Conservation (phyloP, 805 yeast species). For the Candida dendrica region DNA sequence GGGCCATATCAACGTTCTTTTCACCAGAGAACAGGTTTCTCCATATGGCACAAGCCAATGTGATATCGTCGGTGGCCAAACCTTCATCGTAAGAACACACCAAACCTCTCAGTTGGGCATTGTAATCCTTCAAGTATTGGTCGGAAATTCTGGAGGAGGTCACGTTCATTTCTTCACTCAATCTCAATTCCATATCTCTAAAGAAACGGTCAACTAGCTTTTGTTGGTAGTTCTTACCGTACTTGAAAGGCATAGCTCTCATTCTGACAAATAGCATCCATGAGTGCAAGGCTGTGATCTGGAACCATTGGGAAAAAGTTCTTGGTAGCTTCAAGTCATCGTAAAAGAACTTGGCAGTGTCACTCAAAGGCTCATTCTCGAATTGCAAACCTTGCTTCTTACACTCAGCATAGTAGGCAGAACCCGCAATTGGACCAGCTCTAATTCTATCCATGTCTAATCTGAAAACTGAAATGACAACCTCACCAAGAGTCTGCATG, state of each 20-base stretch:
- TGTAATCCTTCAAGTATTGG: slow-evolving; percentile 82
- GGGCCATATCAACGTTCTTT: slow-evolving; percentile 70
- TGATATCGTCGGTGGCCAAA: slow-evolving; percentile 67
- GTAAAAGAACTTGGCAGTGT: slow-evolving; percentile 77
- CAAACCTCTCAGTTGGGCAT: slow-evolving; percentile 82
- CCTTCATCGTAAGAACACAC: slow-evolving; percentile 93
- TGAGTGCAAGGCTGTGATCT: slow-evolving; percentile 80
- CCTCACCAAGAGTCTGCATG: slow-evolving; percentile 57
- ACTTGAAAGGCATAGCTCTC: slow-evolving; percentile 92
- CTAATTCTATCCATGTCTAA: slow-evolving; percentile 89
- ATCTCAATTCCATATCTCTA: slow-evolving; percentile 79
- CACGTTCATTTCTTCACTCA: slow-evolving; percentile 82
- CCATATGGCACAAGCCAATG: slow-evolving; percentile 76
- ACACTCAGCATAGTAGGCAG: slow-evolving; percentile 78
- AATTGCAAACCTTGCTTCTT: slow-evolving; percentile 76
- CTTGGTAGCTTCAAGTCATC: slow-evolving; percentile 74
- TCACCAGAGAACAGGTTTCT: slow-evolving; percentile 88
- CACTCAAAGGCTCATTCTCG: slow-evolving; percentile 64
- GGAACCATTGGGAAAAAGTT: slow-evolving; percentile 95
- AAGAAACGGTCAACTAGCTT: slow-evolving; percentile 84
- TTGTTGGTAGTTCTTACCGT: slow-evolving; percentile 86
- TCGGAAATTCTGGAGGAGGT: slow-evolving; percentile 76
- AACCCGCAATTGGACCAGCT: slow-evolving; percentile 93
- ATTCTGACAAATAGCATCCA: slow-evolving; percentile 93
- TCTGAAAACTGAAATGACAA: slow-evolving; percentile 49